Base-by-base conservation (phyloP, 208 protist genomes). In the Trypanosoma lewisi region DNA sequence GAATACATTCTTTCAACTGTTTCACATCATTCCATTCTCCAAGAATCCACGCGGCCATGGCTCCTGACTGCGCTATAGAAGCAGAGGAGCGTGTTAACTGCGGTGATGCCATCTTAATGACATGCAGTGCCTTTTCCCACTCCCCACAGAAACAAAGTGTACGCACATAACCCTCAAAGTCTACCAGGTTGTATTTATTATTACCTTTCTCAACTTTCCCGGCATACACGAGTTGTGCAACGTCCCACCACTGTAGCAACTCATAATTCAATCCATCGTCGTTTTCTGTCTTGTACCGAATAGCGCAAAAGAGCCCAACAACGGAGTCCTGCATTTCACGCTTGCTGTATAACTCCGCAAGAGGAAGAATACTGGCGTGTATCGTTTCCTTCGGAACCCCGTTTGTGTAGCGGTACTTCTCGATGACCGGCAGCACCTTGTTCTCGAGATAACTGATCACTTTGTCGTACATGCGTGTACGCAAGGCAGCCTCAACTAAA, bases 291-390 rank as follows among this genome's bases (percentile, higher is more conserved):
- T 87, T 69, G 71, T 92, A 94, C 45, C 80, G 82, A 16, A 94
- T 87, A 4, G 85, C 80, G 23, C 75, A 67, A 69, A 96, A 96
- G 47, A 96, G 77, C 9, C 90, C 90, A 12, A 94, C 83, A 34
- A 96, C 87, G 51, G 87, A 91, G 75, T 93, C 87, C 53, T 96
- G 90, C 87, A 94, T 96, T 70, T 93, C 90, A 55, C 85, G 85
- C 59, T 92, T 84, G 59, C 85, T 91, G 73, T 96, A 96, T 30
- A 94, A 69, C 85, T 83, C 91, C 33, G 87, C 90, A 55, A 96
- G 73, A 19, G 90, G 90, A 67, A 84, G 87, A 31, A 94, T 82
- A 45, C 87, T 73, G 59, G 79, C 78, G 49, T 90, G 79, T 33
- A 96, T 83, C 34, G 85, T 76, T 41, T 90, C 80, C 16, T 79